phyloP scores from a whole-genome alignment of 176 grass and related monocot species.

The Cocos nucifera region DNA sequence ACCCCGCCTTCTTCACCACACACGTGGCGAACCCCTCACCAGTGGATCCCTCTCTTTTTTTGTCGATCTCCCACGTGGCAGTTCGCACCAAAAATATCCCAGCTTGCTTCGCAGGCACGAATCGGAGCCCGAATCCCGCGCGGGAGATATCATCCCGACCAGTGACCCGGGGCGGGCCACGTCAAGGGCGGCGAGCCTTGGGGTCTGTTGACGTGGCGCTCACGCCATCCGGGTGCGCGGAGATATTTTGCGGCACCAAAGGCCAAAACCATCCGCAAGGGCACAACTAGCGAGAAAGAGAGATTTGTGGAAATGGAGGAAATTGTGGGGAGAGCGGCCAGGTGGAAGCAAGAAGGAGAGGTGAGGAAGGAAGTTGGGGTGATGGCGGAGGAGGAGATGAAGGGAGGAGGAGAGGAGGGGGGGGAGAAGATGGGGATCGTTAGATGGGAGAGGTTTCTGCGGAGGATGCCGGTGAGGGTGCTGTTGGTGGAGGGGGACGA shows the following conservation, averaged over 20 bases:
- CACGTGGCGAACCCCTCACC: too few species aligned
- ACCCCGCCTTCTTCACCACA: too few species aligned
- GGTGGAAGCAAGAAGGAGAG: conserved; percentile 13
- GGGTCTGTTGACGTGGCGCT: background rate
- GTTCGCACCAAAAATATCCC: too few species aligned
- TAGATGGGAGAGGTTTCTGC: conserved; percentile 49
- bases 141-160: background rate
- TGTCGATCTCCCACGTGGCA: too few species aligned
- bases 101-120: too few species aligned
- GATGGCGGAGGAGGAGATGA: conserved; percentile 20
- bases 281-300: background rate
- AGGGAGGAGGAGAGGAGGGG: conserved; percentile 18
- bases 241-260: background rate
- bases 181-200: background rate
- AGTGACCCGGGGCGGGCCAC: background rate
- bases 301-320: background rate
- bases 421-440: background rate
- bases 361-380: conserved; percentile 12
- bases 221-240: background rate
- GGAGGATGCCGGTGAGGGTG: conserved; percentile 77
- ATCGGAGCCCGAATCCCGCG: too few species aligned
- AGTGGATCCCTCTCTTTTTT: too few species aligned
- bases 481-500: conserved; percentile 96
- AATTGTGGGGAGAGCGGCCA: background rate
- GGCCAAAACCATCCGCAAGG: background rate